These are phyloP conservation scores for Cryomyces minteri DNA, from an alignment of 495 filamentous ascomycete genomes.

Conservation along the genomic window DNA sequence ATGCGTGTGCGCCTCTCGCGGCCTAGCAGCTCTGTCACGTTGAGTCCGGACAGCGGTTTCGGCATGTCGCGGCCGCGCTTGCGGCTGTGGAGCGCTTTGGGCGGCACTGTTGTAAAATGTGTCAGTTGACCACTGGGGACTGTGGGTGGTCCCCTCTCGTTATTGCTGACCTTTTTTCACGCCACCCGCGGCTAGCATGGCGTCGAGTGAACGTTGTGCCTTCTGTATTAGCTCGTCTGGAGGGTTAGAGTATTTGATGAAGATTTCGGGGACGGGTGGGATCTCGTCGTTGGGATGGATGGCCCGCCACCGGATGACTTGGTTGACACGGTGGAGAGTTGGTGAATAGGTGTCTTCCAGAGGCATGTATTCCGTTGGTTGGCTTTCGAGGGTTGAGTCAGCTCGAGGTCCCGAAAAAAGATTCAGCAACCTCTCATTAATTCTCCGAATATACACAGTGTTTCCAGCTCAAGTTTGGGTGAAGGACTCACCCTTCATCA, in stretches of 20 bases:
- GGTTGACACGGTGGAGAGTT: constrained; percentile 73
- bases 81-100: constrained; percentile 51
- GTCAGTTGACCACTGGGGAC: constrained; percentile 10
- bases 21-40: constrained; percentile 61
- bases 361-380: constrained; percentile 49
- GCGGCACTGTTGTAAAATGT: constrained; percentile 42
- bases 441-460: not conserved
- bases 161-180: constrained; percentile 61
- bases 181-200: constrained; percentile 47
- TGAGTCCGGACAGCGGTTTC: constrained; percentile 80
- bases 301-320: constrained; percentile 68
- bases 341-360: constrained; percentile 83
- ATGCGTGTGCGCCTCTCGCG: constrained; percentile 45
- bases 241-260: constrained; percentile 59
- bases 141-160: too few relatives aligned
- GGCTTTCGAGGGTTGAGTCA: constrained; percentile 20
- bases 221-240: constrained; percentile 44
- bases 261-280: constrained; percentile 42
- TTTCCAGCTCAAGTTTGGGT: not conserved
- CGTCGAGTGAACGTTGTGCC: constrained; percentile 33
- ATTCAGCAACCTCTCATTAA: constrained; percentile 12
- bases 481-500: constrained; percentile 46
- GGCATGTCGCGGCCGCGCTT: constrained; percentile 48
- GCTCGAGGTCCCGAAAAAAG: too few relatives aligned
- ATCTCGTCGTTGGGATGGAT: constrained; percentile 52